A percentile compares a stretch with the other conserved stretches of the same genome.
These are phyloP conservation scores for Paecilomyces sp. DNA, from an alignment of 2,329 filamentous ascomycete genomes.

Conservation along the genomic window DNA sequence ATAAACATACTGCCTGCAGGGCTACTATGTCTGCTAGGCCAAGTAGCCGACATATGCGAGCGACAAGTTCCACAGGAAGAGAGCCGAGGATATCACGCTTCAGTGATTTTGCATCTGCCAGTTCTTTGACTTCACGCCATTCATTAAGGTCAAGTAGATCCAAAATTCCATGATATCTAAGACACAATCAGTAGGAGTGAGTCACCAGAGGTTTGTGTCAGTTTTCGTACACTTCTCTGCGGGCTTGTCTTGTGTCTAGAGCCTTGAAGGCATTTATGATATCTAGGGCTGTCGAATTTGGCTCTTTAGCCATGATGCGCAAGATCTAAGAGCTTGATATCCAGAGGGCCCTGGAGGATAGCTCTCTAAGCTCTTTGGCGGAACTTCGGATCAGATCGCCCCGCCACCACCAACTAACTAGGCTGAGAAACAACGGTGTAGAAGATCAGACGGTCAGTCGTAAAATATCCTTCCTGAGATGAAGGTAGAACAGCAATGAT, in stretches of 20 bases:
- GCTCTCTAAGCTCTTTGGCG: background rate
- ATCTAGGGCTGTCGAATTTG: background rate
- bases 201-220: background rate
- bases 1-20: constrained; percentile 19
- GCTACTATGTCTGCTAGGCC: constrained; percentile 19
- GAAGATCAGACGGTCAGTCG: background rate
- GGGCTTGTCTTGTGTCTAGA: constrained; percentile 13
- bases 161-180: constrained; percentile 22
- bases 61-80: constrained; percentile 25
- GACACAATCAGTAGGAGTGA: background rate
- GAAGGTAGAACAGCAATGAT: background rate
- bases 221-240: constrained; percentile 12
- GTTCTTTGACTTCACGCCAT: constrained; percentile 21
- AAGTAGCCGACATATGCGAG: constrained; percentile 18
- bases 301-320: background rate
- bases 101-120: constrained; percentile 14
- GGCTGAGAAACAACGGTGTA: background rate
- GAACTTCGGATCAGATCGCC: background rate
- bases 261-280: constrained; percentile 14
- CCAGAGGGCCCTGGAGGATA: background rate
- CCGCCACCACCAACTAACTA: background rate
- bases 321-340: background rate
- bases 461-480: background rate
- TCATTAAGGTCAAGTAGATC: constrained; percentile 19
- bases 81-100: constrained; percentile 25